phyloP scores from a whole-genome alignment of 805 yeast species.

The Brettanomyces anomalus region DNA sequence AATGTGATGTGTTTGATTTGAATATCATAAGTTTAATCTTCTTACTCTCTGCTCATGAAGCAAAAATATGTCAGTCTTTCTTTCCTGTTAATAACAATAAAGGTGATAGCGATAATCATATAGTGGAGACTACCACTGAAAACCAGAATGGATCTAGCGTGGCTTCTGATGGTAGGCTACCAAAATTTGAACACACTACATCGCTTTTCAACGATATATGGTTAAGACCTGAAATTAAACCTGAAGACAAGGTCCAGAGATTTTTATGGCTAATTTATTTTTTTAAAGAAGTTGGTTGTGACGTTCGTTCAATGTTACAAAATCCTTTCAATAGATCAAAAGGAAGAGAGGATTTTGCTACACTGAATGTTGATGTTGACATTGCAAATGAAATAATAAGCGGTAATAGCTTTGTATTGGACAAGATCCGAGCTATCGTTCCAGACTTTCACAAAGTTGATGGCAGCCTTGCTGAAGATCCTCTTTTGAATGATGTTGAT shows the following conservation, averaged over 20 bases:
- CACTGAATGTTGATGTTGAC: conserved; percentile 6
- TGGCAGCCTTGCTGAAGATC: conserved; percentile 4
- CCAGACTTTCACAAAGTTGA: conserved; percentile 9
- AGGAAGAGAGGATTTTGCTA: conserved; percentile 5
- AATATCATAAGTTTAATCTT: conserved; percentile 76
- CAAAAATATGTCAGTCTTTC: conserved; percentile 22
- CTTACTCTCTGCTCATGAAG: conserved; percentile 54
- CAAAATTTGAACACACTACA: conserved; percentile 12
- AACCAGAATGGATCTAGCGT: conserved; percentile 6
- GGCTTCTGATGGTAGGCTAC: conserved; percentile 2
- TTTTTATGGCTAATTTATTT: conserved; percentile 80
- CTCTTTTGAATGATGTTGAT: conserved; percentile 31
- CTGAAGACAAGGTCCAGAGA: conserved; percentile 58
- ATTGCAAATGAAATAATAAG: conserved; percentile 15
- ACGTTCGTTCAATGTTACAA: conserved; percentile 31
- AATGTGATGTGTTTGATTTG: conserved; percentile 10
- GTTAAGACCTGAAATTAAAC: conserved; percentile 49
- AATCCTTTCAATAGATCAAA: conserved; percentile 24
- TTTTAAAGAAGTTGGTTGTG: conserved; percentile 65
- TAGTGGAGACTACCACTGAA: neutral
- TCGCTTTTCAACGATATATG: conserved; percentile 67
- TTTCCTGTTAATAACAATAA: conserved; percentile 13
- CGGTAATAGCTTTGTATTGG: conserved; percentile 14
- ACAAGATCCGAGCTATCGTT: conserved; percentile 17
- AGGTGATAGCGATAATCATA: conserved; percentile 4